These are phyloP conservation scores for Brassica juncea DNA, from an alignment of 345 rosid genomes.

Conservation along the genomic window DNA sequence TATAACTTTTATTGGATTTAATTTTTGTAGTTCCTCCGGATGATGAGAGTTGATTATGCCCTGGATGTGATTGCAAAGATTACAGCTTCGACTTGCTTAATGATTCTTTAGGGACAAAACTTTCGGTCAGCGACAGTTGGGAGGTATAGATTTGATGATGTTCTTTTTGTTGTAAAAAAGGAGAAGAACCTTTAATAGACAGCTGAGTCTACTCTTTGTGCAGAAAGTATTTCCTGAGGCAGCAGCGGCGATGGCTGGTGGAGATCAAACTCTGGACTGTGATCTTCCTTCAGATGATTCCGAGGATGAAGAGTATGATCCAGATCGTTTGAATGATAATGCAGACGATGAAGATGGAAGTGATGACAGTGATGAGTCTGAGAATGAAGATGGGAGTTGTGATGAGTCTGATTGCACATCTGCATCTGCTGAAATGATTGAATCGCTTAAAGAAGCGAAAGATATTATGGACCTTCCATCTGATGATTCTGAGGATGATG, in stretches of 20 bases:
- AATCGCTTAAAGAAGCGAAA: conserved; percentile 42
- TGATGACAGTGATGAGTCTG: conserved; percentile 52
- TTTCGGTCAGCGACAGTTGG: conserved; percentile 68
- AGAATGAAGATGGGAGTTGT: conserved; percentile 58
- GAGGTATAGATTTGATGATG: conserved; percentile 54
- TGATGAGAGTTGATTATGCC: conserved; percentile 97
- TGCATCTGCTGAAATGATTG: conserved; percentile 58
- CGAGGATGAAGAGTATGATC: conserved; percentile 77
- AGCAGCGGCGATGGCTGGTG: conserved; percentile 54
- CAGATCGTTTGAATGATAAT: conserved; percentile 47
- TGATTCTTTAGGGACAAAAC: conserved; percentile 71
- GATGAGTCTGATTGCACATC: conserved; percentile 49
- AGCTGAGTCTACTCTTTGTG: conserved; percentile 22
- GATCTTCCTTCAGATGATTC: conserved; percentile 86
- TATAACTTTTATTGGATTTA: conserved; percentile 26
- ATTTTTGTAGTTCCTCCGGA: conserved; percentile 80
- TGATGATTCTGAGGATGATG: conserved; percentile 93
- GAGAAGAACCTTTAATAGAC: not conserved
- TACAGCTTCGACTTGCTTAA: conserved; percentile 75
- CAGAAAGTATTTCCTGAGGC: conserved; percentile 96
- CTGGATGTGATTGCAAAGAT: conserved; percentile 89
- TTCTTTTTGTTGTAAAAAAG: not conserved
- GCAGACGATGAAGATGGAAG: conserved; percentile 48
- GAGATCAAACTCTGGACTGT: conserved; percentile 53
- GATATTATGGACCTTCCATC: conserved; percentile 58